Conservation (phyloP, 1,284 basidiomycete species). For the Cryptococcus deneoformans region DNA sequence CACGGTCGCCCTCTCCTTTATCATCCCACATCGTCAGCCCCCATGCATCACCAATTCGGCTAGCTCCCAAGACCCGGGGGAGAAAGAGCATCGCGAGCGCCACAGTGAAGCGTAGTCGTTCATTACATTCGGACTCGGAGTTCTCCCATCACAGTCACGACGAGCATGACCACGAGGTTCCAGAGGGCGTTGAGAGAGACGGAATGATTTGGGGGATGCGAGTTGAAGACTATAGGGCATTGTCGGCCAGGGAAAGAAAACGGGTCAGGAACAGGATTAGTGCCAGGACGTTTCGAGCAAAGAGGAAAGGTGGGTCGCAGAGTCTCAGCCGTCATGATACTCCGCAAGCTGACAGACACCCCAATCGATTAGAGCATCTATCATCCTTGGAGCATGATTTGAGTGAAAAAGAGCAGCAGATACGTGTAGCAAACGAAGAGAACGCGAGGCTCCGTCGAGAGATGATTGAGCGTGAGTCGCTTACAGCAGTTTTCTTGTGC, state of each 20-base stretch:
- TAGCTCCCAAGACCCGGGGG: not conserved
- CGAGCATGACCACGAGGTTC: conserved; percentile 40
- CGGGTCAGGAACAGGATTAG: conserved; percentile 48
- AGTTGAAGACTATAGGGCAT: conserved; percentile 45
- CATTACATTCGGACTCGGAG: conserved; percentile 25
- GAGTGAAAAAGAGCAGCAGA: conserved; percentile 39
- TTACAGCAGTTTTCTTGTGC: not conserved
- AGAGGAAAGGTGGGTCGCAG: conserved; percentile 42
- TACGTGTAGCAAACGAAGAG: conserved; percentile 44
- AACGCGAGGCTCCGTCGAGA: conserved; percentile 36
- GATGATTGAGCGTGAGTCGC: conserved; percentile 33
- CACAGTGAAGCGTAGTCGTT: conserved; percentile 11
- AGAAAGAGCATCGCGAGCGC: conserved; percentile 3
- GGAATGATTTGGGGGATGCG: conserved; percentile 52
- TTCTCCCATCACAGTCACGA: conserved; percentile 20
- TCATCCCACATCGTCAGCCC: conserved; percentile 17
- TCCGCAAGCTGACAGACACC: not conserved
- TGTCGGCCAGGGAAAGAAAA: conserved; percentile 47
- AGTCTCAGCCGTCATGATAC: not conserved
- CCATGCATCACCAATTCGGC: conserved; percentile 9
- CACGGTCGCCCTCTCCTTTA: conserved; percentile 17
- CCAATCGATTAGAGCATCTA: conserved; percentile 36
- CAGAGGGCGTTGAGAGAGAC: conserved; percentile 48
- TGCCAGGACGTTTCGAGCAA: conserved; percentile 48
- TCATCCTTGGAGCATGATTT: conserved; percentile 39